These are phyloP conservation scores for Microdochium paspali DNA, from an alignment of 2,329 filamentous ascomycete genomes.

Conservation along the genomic window DNA sequence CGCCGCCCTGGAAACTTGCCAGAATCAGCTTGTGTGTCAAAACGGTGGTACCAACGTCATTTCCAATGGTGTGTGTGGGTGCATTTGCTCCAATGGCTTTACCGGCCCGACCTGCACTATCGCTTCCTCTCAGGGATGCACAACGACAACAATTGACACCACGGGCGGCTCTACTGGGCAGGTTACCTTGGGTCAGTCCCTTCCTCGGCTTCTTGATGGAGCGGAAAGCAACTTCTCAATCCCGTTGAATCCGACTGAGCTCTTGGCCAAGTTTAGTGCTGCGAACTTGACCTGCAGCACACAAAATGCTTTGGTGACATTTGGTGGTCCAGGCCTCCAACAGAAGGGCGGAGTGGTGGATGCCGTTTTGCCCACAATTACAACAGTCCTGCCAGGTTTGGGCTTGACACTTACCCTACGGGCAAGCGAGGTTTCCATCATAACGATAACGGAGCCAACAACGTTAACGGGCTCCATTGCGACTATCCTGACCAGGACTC, in stretches of 20 bases:
- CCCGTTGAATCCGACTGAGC: constrained; percentile 56
- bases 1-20: constrained; percentile 37
- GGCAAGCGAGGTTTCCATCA: constrained; percentile 7
- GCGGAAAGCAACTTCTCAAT: constrained; percentile 65
- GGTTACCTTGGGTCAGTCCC: constrained; percentile 71
- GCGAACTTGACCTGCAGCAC: constrained; percentile 70
- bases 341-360: constrained; percentile 17
- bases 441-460: constrained; percentile 8
- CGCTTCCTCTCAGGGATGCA: constrained; percentile 39
- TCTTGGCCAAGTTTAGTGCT: constrained; percentile 68
- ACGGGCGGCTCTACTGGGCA: constrained; percentile 38
- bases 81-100: constrained; percentile 83
- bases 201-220: constrained; percentile 63
- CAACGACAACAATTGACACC: constrained; percentile 35
- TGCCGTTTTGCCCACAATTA: constrained; percentile 20
- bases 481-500: constrained; percentile 21
- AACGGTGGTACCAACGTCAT: constrained; percentile 77
- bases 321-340: constrained; percentile 48
- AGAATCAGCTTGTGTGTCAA: constrained; percentile 52
- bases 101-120: constrained; percentile 48
- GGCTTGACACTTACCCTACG: constrained; percentile 22
- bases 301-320: constrained; percentile 82
- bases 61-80: constrained; percentile 62
- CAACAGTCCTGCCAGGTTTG: constrained; percentile 18
- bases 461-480: constrained; percentile 11